These are phyloP conservation scores for Tuber umbilicatum DNA, from an alignment of 495 filamentous ascomycete genomes.

Conservation along the genomic window DNA sequence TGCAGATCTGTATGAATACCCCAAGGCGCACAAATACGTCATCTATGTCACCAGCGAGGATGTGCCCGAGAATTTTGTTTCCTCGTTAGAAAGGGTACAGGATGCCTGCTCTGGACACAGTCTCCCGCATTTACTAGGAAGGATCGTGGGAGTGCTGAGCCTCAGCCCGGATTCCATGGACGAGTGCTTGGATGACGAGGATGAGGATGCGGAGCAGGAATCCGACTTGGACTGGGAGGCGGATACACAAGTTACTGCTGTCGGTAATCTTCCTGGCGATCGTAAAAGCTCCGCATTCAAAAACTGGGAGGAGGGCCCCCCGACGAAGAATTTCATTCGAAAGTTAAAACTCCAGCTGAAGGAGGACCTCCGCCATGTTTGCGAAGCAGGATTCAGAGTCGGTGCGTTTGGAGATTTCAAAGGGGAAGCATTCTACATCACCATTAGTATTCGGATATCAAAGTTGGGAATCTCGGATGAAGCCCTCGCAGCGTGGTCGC, in stretches of 20 bases:
- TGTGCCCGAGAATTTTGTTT: conserved; percentile 28
- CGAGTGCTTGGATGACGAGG: conserved; percentile 31
- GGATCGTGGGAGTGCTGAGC: background rate
- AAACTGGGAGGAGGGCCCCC: conserved; percentile 13
- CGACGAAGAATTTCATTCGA: conserved; percentile 25
- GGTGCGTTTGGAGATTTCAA: conserved; percentile 51
- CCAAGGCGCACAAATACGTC: conserved; percentile 16
- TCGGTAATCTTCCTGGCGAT: conserved; percentile 36
- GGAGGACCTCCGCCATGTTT: conserved; percentile 57
- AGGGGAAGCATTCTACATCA: conserved; percentile 51
- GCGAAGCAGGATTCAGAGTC: conserved; percentile 66
- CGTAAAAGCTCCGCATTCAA: conserved; percentile 16
- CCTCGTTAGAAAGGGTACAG: conserved; percentile 22
- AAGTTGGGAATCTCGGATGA: conserved; percentile 73
- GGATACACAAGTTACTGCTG: conserved; percentile 40
- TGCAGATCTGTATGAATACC: conserved; percentile 19
- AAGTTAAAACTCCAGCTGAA: conserved; percentile 45
- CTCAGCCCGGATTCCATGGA: background rate
- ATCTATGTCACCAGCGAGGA: conserved; percentile 22
- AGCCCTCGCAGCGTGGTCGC: conserved; percentile 68
- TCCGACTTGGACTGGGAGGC: conserved; percentile 44
- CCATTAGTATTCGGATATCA: conserved; percentile 59
- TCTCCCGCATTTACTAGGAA: background rate
- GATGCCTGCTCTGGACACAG: background rate
- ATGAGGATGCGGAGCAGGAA: conserved; percentile 42